Evolutionary conservation across 495 filamentous ascomycete species (phyloP).

Genomic region (Hyaloscypha hepaticicola): DNA sequence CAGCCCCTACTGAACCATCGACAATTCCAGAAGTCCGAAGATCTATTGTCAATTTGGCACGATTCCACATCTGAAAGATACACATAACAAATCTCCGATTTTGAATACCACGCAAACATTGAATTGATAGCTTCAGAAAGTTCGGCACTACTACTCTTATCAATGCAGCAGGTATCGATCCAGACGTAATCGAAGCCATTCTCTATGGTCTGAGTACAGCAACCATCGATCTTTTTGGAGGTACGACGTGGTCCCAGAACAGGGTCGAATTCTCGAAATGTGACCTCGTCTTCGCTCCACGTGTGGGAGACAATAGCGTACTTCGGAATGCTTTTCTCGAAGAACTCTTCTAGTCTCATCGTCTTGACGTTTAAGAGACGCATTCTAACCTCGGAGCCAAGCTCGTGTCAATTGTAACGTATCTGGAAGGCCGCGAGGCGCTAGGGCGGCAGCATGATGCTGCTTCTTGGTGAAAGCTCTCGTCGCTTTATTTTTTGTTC

Average conservation of each 20-base stretch:
- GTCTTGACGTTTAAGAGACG: not conserved
- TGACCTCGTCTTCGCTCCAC: not conserved
- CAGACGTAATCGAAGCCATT: not conserved
- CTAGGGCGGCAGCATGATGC: too few species aligned
- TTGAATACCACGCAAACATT: not conserved
- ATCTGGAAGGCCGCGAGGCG: too few species aligned
- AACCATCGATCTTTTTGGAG: not conserved
- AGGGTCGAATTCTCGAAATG: not conserved
- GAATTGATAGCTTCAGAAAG: not conserved
- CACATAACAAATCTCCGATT: not conserved
- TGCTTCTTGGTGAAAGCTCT: too few species aligned
- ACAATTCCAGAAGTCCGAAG: not conserved
- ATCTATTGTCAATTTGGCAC: not conserved
- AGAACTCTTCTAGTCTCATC: not conserved
- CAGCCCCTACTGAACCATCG: not conserved
- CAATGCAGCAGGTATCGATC: not conserved
- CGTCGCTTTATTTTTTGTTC: too few species aligned
- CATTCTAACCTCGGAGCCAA: not conserved
- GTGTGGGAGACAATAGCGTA: not conserved
- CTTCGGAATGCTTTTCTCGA: not conserved
- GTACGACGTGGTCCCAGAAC: not conserved
- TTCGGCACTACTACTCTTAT: not conserved
- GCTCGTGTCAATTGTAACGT: not conserved
- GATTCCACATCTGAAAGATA: not conserved
- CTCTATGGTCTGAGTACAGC: not conserved